Evolutionary conservation across 148 eudicot genomes (phyloP), one percentile per base, ranked within the genome.

Genomic region (Chenopodium suecicum): DNA sequence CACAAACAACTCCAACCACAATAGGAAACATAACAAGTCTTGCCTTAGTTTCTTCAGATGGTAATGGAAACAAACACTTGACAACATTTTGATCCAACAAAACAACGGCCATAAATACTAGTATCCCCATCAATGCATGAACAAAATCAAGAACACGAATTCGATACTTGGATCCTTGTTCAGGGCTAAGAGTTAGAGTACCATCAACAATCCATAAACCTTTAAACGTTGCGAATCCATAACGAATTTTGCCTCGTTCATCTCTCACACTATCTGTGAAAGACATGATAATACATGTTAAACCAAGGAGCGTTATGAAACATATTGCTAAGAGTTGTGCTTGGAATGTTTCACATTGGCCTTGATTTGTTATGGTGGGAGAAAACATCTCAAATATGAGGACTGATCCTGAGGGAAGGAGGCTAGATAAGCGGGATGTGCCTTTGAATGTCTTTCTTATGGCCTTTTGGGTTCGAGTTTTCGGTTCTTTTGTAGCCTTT

Each of bases 201-300:
- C 96, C 93, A 74, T 93, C 97, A 9, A 91, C 76, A 0, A 90
- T 86, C 94, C 94, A 91, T 16, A 93, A 25, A 7, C 98, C 97
- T 2, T 71, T 74, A 7, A 85, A 82, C 0, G 97, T 95, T 8
- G 96, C 96, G n/a, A 95, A 0, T 0, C 94, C 96, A 63, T 95
- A 92, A 32, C 94, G 86, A n/a, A 95, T 88, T 80, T 92, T 93
- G 1, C 97, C 97, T 5, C 82, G 84, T 23, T 83, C 85, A 70
- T 93, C 97, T 69, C 81, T 31, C 20, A 84, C 79, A 32, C 97
- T 95, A 47, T 95, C 98, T 4, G 90, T 90, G 79, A 95, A 91
- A 67, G 93, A 86, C 46, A 90, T 68, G 5, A 90, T 54, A 69
- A 93, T 88, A 78, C 91, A 95, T 0, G 94, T 77, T 19, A 88